A percentile compares a stretch with the other conserved stretches of the same genome.
Conservation (phyloP, 257 asterid species). For the Solanum etuberosum region DNA sequence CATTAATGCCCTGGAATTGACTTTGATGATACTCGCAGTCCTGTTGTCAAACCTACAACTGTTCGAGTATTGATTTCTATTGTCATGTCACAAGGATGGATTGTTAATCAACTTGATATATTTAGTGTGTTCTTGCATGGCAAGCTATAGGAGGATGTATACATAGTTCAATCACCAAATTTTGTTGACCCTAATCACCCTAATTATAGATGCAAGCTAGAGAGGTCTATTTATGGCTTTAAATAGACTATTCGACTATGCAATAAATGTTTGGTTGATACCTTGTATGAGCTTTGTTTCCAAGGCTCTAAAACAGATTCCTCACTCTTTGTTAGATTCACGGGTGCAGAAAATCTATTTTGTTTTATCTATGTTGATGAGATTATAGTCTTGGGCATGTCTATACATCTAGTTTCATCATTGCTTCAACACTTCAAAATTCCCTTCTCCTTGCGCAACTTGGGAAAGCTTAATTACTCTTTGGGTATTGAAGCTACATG, state of each 20-base stretch:
- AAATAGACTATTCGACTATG: background rate
- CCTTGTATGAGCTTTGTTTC: background rate
- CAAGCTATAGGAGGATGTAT: background rate
- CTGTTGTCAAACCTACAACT: too few relatives aligned
- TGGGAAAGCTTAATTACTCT: too few relatives aligned
- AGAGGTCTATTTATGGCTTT: background rate
- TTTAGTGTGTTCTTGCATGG: background rate
- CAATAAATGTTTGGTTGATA: background rate
- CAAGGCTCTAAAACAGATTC: background rate
- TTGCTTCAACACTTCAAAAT: background rate
- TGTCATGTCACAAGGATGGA: background rate
- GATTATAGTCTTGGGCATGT: background rate
- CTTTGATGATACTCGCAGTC: background rate
- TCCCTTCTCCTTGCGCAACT: too few relatives aligned
- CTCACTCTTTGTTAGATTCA: background rate
- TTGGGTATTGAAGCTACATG: too few relatives aligned
- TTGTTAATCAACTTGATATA: background rate
- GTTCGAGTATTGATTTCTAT: too few relatives aligned
- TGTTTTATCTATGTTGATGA: background rate
- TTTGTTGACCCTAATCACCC: background rate
- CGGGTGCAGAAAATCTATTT: too few relatives aligned
- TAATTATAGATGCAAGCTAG: background rate
- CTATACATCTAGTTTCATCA: background rate
- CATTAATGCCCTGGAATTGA: background rate
- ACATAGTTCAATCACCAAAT: background rate